Conservation (phyloP, 352 stramenopile species). For the Pythium vanterpoolii region DNA sequence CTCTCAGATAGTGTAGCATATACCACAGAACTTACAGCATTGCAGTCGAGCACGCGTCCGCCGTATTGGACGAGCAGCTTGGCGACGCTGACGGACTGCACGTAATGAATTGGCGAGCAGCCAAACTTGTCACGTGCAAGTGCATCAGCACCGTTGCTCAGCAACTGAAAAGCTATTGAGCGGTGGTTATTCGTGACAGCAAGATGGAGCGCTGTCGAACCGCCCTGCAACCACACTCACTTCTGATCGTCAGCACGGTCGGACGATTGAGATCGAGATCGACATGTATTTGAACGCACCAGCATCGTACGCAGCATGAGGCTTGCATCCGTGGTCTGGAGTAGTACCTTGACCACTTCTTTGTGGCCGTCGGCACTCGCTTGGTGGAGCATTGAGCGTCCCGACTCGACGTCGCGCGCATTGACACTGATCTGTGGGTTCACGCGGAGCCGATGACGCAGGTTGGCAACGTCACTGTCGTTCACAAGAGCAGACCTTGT, state of each 20-base stretch:
- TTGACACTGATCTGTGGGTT: constrained; percentile 33
- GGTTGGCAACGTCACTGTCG: constrained; percentile 26
- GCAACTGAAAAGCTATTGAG: constrained; percentile 57
- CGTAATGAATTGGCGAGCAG: constrained; percentile 68
- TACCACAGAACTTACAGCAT: constrained; percentile 28
- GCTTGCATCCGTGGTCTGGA: constrained; percentile 42
- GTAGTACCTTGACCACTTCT: constrained; percentile 50
- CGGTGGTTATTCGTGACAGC: constrained; percentile 57
- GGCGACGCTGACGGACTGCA: constrained; percentile 53
- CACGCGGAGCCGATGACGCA: constrained; percentile 24
- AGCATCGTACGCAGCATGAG: constrained; percentile 65
- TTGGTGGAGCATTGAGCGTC: constrained; percentile 62
- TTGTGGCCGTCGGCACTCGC: constrained; percentile 46
- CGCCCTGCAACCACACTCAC: constrained; percentile 33
- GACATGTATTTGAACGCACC: constrained; percentile 24
- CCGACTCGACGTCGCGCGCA: constrained; percentile 27
- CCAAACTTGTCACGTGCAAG: constrained; percentile 56
- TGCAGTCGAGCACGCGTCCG: constrained; percentile 53
- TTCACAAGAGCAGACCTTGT: constrained; percentile 31
- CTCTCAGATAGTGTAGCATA: not conserved
- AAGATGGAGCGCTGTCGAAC: constrained; percentile 55
- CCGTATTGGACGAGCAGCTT: constrained; percentile 67
- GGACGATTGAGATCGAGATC: not conserved
- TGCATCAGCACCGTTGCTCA: constrained; percentile 61
- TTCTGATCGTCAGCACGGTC: not conserved